These are phyloP conservation scores for Rhododendron griersonianum DNA, from an alignment of 148 eudicot species.

Conservation along the genomic window DNA sequence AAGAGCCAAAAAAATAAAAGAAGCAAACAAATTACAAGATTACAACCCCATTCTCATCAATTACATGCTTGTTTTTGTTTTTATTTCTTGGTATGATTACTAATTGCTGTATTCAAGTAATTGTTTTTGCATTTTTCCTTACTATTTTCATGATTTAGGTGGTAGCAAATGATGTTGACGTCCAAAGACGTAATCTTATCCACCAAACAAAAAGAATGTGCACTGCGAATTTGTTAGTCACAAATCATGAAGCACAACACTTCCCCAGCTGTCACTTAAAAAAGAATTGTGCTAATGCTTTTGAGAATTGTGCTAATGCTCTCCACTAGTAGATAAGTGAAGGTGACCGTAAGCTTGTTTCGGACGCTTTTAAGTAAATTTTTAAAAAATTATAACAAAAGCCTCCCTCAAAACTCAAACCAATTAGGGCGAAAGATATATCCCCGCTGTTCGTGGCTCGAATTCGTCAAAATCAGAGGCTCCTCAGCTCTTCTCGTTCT, in stretches of 20 bases:
- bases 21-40: no score
- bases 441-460: constrained; percentile 33
- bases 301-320: no score
- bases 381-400: no score
- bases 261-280: constrained; percentile 87
- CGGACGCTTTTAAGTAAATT: no score
- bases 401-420: no score
- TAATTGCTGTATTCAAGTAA: not conserved
- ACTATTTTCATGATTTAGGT: constrained; percentile 42
- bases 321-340: no score
- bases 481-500: constrained; percentile 39
- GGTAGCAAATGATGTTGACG: constrained; percentile 92
- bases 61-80: no score
- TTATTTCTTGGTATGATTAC: not conserved
- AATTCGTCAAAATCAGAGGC: constrained; percentile 50
- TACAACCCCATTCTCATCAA: no score
- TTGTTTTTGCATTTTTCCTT: not conserved
- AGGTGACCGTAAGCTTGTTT: no score
- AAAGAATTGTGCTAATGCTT: constrained; percentile 34
- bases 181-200: constrained; percentile 97
- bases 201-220: constrained; percentile 99
- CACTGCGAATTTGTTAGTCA: constrained; percentile 91
- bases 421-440: no score
- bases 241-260: constrained; percentile 96
- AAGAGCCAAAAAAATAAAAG: no score